Conservation (phyloP, 2,329 filamentous ascomycete species). For the Colletotrichum brevisporum region DNA sequence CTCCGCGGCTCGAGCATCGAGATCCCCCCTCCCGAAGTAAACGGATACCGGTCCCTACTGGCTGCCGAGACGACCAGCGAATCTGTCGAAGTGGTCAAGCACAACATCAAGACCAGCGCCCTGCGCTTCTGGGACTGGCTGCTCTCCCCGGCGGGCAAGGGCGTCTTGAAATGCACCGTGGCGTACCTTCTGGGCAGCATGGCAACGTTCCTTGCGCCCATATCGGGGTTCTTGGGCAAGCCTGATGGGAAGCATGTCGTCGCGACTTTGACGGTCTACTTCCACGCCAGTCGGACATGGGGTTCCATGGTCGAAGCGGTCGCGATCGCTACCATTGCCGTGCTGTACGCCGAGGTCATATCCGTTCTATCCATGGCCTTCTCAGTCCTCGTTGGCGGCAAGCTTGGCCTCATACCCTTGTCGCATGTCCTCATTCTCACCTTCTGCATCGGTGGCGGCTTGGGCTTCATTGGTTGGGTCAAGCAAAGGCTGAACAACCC, state of each 20-base stretch:
- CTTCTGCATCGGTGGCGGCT: constrained; percentile 86
- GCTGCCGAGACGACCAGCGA: constrained; percentile 53
- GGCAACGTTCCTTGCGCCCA: constrained; percentile 83
- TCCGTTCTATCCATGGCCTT: constrained; percentile 91
- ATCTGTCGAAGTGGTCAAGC: constrained; percentile 50
- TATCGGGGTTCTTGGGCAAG: constrained; percentile 81
- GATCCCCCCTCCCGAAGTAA: constrained; percentile 49
- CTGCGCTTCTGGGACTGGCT: constrained; percentile 70
- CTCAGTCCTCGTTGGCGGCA: constrained; percentile 71
- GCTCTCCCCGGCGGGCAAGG: constrained; percentile 80
- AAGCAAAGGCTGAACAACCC: constrained; percentile 85
- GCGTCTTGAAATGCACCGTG: constrained; percentile 90
- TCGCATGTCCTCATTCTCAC: constrained; percentile 86
- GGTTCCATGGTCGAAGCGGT: constrained; percentile 93
- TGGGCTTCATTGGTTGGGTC: constrained; percentile 90
- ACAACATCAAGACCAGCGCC: constrained; percentile 56
- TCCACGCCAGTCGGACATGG: constrained; percentile 87
- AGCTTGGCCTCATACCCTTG: constrained; percentile 75
- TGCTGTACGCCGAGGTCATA: constrained; percentile 78
- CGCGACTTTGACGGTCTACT: constrained; percentile 94
- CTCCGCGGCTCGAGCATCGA: constrained; percentile 68
- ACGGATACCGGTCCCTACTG: constrained; percentile 52
- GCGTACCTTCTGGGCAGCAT: constrained; percentile 90
- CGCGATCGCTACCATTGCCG: constrained; percentile 81
- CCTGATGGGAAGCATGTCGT: constrained; percentile 96